Conservation (phyloP, 768 basidiomycete species). For the Agrocybe chaxingu region DNA sequence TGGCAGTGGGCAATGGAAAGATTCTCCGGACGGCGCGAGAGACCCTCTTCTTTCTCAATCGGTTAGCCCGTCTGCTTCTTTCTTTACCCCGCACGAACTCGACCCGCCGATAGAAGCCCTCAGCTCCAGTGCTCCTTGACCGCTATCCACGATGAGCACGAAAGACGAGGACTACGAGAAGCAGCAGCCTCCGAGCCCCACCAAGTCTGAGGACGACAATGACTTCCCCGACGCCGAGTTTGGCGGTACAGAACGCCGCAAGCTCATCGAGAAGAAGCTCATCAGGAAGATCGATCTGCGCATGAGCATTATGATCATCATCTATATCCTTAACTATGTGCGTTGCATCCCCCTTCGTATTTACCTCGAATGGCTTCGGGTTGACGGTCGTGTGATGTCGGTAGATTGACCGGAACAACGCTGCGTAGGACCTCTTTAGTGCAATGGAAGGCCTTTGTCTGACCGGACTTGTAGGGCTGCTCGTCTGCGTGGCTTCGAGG, state of each 20-base stretch:
- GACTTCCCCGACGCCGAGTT: constrained; percentile 38
- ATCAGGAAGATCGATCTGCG: constrained; percentile 54
- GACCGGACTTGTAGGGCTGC: constrained; percentile 47
- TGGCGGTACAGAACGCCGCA: constrained; percentile 42
- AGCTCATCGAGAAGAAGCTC: constrained; percentile 47
- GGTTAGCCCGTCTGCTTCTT: background rate
- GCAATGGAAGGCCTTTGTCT: background rate
- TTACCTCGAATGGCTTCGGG: constrained; percentile 1
- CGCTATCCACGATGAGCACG: background rate
- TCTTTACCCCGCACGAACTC: background rate
- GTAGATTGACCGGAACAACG: constrained; percentile 76
- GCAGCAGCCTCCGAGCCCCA: constrained; percentile 1
- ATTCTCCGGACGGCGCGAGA: too few relatives aligned
- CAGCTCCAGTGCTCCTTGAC: background rate
- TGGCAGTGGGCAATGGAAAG: too few relatives aligned
- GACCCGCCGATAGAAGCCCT: background rate
- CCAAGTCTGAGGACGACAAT: constrained; percentile 9
- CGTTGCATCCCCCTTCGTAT: constrained; percentile 2
- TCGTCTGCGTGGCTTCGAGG: constrained; percentile 65
- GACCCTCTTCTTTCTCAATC: background rate
- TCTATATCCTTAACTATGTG: constrained; percentile 52
- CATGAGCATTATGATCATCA: constrained; percentile 50
- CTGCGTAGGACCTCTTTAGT: constrained; percentile 36
- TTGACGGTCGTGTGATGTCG: background rate
- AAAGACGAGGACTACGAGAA: constrained; percentile 14